Evolutionary conservation across 129 eudicot genomes (phyloP).

Genomic region (Arctium lappa): DNA sequence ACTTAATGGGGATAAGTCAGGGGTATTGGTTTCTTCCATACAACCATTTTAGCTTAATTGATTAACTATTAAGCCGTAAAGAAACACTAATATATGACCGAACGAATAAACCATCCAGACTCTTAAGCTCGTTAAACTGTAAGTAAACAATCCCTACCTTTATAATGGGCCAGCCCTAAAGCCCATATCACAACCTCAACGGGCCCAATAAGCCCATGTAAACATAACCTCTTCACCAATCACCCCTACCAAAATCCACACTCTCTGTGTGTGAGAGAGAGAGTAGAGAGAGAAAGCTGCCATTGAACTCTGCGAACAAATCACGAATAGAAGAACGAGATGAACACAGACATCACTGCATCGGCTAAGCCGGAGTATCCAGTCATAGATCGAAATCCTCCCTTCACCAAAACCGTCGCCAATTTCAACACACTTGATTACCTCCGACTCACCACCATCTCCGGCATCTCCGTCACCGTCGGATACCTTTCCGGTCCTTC

Average conservation of each 20-base stretch:
- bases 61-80: no score
- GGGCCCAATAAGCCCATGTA: slow-evolving; percentile 3
- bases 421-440: slow-evolving; percentile 93
- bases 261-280: background rate
- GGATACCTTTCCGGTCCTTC: slow-evolving; percentile 83
- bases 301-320: background rate
- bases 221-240: background rate
- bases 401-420: slow-evolving; percentile 80
- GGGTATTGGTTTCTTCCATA: no score
- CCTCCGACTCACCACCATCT: slow-evolving; percentile 84
- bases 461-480: slow-evolving; percentile 98
- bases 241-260: background rate
- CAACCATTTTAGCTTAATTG: no score
- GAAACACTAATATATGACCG: no score
- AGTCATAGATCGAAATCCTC: slow-evolving; percentile 90
- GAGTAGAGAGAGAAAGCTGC: background rate
- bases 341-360: slow-evolving; percentile 92
- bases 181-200: background rate
- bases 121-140: no score
- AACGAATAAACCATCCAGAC: no score
- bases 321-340: slow-evolving; percentile 7
- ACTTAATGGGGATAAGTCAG: no score
- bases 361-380: slow-evolving; percentile 91
- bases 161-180: background rate
- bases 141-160: background rate